Percentiles rank a stretch among this genome's conserved stretches.
Evolutionary conservation across 2,329 filamentous ascomycete species (phyloP).

Genomic region (Xylariaceae sp.): DNA sequence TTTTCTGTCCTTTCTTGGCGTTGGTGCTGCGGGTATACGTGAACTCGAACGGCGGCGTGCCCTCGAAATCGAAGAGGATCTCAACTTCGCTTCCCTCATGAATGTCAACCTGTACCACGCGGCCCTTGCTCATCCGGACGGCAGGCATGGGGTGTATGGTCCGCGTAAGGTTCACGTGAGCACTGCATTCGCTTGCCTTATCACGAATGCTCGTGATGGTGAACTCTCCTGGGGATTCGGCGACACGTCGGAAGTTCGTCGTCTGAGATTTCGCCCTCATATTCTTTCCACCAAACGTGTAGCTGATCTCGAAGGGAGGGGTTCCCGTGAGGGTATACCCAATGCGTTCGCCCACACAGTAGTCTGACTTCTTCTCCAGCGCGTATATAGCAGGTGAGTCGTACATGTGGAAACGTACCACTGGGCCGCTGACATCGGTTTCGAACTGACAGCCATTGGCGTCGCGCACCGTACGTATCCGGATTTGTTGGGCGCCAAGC

Average conservation of each 20-base stretch:
- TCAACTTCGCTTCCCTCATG: conserved; percentile 94
- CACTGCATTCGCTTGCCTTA: conserved; percentile 80
- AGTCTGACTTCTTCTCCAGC: conserved; percentile 77
- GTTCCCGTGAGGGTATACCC: conserved; percentile 87
- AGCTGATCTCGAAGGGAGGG: conserved; percentile 87
- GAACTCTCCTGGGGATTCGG: conserved; percentile 85
- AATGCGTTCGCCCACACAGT: conserved; percentile 92
- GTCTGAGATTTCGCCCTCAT: conserved; percentile 74
- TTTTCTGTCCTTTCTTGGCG: conserved; percentile 69
- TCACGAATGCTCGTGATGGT: conserved; percentile 82
- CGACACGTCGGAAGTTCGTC: conserved; percentile 87
- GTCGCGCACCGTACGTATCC: conserved; percentile 85
- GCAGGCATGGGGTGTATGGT: conserved; percentile 87
- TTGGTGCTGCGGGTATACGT: conserved; percentile 92
- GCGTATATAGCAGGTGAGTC: conserved; percentile 89
- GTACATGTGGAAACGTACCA: conserved; percentile 86
- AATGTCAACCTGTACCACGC: conserved; percentile 78
- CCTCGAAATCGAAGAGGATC: conserved; percentile 91
- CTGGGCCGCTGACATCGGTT: conserved; percentile 63
- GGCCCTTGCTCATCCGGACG: conserved; percentile 82
- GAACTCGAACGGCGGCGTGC: conserved; percentile 94
- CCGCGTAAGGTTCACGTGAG: conserved; percentile 71
- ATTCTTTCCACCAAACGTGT: conserved; percentile 74
- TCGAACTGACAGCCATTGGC: conserved; percentile 78
- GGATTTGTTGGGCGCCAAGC: conserved; percentile 82